Evolutionary conservation across 75 land plant species (phyloP).

Genomic region (Pseudotsuga menziesii): DNA sequence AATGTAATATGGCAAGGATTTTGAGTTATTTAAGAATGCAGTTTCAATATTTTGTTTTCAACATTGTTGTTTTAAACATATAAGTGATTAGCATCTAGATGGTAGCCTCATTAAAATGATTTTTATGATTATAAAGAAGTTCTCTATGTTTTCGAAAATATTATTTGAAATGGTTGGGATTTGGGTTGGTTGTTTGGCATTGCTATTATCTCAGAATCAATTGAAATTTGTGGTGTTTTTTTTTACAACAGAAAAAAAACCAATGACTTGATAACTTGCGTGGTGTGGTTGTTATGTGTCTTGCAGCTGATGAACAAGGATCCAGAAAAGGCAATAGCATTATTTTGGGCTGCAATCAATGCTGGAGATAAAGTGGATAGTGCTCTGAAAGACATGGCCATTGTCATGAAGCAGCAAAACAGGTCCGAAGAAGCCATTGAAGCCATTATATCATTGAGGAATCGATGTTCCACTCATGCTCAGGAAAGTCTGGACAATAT

Average conservation of each 20-base stretch:
- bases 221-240: neutral
- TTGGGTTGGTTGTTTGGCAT: neutral
- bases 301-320: constrained; percentile 90
- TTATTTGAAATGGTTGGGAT: neutral
- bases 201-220: neutral
- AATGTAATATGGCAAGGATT: too few species aligned
- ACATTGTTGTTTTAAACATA: too few species aligned
- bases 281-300: neutral
- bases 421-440: constrained; percentile 96
- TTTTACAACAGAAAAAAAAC: too few species aligned
- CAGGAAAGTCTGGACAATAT: constrained; percentile 97
- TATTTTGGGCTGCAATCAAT: constrained; percentile 98
- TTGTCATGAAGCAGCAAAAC: constrained; percentile 98
- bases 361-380: constrained; percentile 96
- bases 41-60: too few species aligned
- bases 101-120: neutral
- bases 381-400: constrained; percentile 98
- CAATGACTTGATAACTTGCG: too few species aligned
- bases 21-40: too few species aligned
- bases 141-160: neutral
- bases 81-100: too few species aligned
- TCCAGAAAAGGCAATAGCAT: constrained; percentile 83
- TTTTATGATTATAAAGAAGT: neutral
- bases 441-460: constrained; percentile 86
- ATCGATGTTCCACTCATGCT: constrained; percentile 91